Conservation (phyloP, 208 protist genomes). For the Leishmania lainsoni region DNA sequence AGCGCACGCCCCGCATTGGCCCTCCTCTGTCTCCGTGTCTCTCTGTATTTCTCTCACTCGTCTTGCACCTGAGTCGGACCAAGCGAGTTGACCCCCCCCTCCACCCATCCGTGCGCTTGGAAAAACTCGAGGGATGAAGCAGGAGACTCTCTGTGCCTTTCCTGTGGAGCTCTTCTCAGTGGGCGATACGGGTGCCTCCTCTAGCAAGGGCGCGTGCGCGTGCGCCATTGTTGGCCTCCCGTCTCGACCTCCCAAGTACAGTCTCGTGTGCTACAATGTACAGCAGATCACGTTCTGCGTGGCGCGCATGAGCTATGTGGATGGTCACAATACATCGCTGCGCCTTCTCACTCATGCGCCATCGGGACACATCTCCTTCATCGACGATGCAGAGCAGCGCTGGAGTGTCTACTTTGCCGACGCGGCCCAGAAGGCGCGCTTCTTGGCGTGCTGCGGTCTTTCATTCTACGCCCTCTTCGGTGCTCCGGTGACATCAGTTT, state of each 20-base stretch:
- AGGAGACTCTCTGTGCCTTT: slow-evolving; percentile 66
- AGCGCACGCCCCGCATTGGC: background rate
- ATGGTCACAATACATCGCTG: slow-evolving; percentile 47
- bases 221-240: slow-evolving; percentile 70
- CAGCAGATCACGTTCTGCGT: slow-evolving; percentile 68
- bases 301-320: slow-evolving; percentile 43
- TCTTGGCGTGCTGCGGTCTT: slow-evolving; percentile 63
- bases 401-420: slow-evolving; percentile 66
- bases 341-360: slow-evolving; percentile 48
- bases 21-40: background rate
- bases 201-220: slow-evolving; percentile 60
- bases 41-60: background rate
- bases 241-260: slow-evolving; percentile 63
- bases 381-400: slow-evolving; percentile 49
- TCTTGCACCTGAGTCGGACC: background rate
- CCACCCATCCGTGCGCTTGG: background rate
- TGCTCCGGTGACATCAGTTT: slow-evolving; percentile 37
- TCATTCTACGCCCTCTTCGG: slow-evolving; percentile 67
- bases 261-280: slow-evolving; percentile 81
- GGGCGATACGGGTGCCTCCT: slow-evolving; percentile 41
- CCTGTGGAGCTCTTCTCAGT: slow-evolving; percentile 57
- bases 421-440: slow-evolving; percentile 35
- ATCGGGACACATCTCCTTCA: slow-evolving; percentile 72
- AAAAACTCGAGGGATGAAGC: slow-evolving; percentile 39
- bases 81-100: background rate